Evolutionary conservation across 495 filamentous ascomycete species (phyloP).

Genomic region (Penicillium cataractarum): DNA sequence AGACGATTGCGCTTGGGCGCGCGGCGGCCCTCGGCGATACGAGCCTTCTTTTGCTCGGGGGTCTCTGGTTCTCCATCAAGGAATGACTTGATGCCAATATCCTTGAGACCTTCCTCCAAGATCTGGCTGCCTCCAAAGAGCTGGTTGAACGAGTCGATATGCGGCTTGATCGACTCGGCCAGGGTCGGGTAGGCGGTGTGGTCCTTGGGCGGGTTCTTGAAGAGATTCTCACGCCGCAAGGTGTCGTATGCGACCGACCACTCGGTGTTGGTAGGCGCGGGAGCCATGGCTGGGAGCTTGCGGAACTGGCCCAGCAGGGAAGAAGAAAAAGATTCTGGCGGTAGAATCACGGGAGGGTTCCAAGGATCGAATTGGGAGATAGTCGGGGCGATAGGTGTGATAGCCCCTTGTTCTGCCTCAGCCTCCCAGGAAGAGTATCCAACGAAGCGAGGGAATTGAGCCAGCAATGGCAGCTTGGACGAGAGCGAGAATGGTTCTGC

Average conservation of each 20-base stretch:
- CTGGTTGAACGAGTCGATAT: conserved; percentile 96
- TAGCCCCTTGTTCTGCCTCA: conserved; percentile 23
- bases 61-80: conserved; percentile 71
- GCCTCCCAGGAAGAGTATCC: conserved; percentile 23
- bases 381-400: background rate
- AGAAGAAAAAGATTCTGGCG: conserved; percentile 14
- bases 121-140: conserved; percentile 72
- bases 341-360: background rate
- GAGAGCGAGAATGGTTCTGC: conserved; percentile 25
- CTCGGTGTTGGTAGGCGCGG: conserved; percentile 63
- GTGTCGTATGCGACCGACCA: conserved; percentile 86
- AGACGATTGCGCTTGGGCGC: conserved; percentile 68
- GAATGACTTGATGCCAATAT: conserved; percentile 88
- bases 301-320: conserved; percentile 22
- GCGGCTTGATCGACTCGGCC: conserved; percentile 79
- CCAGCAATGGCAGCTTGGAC: conserved; percentile 37
- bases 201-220: conserved; percentile 83
- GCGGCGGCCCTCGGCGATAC: conserved; percentile 47
- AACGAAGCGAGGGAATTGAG: conserved; percentile 28
- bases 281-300: conserved; percentile 43
- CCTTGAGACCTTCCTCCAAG: conserved; percentile 74
- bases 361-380: background rate
- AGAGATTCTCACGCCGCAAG: conserved; percentile 80
- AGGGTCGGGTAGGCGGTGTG: conserved; percentile 86
- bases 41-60: conserved; percentile 42